Base-by-base conservation (phyloP, 306 rosid species). In the Pterocarpus santalinus region DNA sequence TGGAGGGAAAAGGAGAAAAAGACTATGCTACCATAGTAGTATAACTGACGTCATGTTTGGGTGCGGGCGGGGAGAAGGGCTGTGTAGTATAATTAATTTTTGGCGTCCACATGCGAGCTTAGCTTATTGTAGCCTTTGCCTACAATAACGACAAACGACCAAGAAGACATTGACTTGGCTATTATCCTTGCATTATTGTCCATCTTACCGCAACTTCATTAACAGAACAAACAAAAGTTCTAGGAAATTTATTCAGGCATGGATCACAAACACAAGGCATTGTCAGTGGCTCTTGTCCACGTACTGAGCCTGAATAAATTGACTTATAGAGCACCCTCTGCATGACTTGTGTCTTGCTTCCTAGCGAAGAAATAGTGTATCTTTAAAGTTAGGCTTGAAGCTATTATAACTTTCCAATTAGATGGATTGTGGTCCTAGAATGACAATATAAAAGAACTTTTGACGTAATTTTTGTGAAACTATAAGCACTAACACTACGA, bases 161-260 rank as follows among this genome's bases (percentile, higher is more conserved):
- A 53, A 10, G 8, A 35, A 49, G 67, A 82, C 65, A 22, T 17
- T 49, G 66, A 69, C 71, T 57, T 13, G 30, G 14, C 46, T 68
- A 17, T 33, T 73, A 11, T 65, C n/a, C 16, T 62, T 32, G 12
- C 41, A 65, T 73, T 39, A 13, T 71, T 70, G 55, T 14, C 8
- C 38, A 53, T 17, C 33, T 39, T 2, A 39, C 13, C 51, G 33
- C 57, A 67, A 22, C 28, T 22, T 68, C 17, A 5, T 41, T 30
- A 5, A 38, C 36, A 41, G 8, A 58, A 32, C 69, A 58, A 79
- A 58, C 77, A 58, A 79, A 69, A 10, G 67, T 58, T 79, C 4
- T 44, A 3, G n/a, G 30, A 69, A 57, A 58, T 69, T 69, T 35
- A 34, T 65, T 58, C 15, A 11, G 22, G 12, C 69, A 68, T 17